Conservation (phyloP, 2,329 filamentous ascomycete species). For the Cephalotrichum gorgonifer region DNA sequence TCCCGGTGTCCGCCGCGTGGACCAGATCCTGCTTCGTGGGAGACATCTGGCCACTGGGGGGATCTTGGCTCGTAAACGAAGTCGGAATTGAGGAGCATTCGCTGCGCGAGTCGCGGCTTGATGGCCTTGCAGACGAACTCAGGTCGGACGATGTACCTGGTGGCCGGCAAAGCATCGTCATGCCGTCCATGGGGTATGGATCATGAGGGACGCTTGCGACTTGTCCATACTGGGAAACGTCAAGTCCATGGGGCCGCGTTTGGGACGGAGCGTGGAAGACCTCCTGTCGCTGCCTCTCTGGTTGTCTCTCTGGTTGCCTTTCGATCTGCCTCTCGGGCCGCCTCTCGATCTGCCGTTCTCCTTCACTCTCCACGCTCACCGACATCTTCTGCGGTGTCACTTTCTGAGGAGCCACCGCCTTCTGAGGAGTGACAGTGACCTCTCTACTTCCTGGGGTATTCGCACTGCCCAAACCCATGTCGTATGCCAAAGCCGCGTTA, state of each 20-base stretch:
- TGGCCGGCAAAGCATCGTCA: conserved; percentile 92
- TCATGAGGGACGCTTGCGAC: conserved; percentile 74
- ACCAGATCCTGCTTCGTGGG: conserved; percentile 55
- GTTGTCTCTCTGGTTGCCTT: not conserved
- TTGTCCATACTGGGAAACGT: conserved; percentile 45
- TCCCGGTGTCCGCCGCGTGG: conserved; percentile 45
- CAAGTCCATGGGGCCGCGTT: conserved; percentile 13
- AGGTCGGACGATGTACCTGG: conserved; percentile 48
- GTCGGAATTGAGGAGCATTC: conserved; percentile 76
- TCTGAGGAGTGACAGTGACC: conserved; percentile 40
- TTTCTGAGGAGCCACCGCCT: conserved; percentile 15
- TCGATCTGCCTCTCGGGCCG: not conserved
- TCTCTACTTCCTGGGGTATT: conserved; percentile 37
- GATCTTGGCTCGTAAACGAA: conserved; percentile 79
- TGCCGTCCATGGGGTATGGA: conserved; percentile 87
- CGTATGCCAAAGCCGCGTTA: conserved; percentile 59
- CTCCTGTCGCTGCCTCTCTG: conserved; percentile 10
- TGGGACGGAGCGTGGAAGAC: conserved; percentile 2
- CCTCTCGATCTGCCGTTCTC: conserved; percentile 1
- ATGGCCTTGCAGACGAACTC: conserved; percentile 55
- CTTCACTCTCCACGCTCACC: not conserved
- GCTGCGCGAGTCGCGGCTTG: conserved; percentile 80
- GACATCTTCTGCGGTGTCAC: conserved; percentile 3
- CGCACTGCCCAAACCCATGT: conserved; percentile 51
- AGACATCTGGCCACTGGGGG: conserved; percentile 61